Percentiles rank a stretch among this genome's conserved stretches.
These are phyloP conservation scores for Xylaria sp. DNA, from an alignment of 2,329 filamentous ascomycete species.

Conservation along the genomic window DNA sequence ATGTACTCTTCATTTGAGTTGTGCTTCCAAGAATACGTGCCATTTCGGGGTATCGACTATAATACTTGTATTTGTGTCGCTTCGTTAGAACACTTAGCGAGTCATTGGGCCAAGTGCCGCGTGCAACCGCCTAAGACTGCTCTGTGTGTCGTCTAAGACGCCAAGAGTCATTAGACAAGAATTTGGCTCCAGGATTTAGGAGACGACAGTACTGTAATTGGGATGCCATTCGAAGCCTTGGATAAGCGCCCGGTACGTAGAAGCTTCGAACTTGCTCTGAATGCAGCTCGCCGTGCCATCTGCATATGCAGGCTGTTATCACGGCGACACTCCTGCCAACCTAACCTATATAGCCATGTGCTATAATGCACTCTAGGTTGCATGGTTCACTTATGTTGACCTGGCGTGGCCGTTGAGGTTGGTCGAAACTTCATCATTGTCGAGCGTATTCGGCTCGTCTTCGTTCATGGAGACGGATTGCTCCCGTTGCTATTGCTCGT, in stretches of 20 bases:
- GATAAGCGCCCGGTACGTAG: slow-evolving; percentile 24
- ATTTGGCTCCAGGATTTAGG: not conserved
- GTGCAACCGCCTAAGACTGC: not conserved
- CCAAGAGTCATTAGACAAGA: not conserved
- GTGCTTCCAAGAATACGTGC: not conserved
- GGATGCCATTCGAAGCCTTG: not conserved
- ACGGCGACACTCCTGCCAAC: slow-evolving; percentile 33
- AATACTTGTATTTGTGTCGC: too few species aligned
- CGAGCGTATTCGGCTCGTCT: too few species aligned
- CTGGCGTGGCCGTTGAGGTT: not conserved
- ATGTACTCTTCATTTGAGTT: slow-evolving; percentile 1
- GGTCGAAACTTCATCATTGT: not conserved
- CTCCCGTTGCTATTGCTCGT: too few species aligned
- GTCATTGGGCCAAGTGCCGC: slow-evolving; percentile 12
- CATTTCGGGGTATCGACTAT: not conserved
- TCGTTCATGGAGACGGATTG: too few species aligned
- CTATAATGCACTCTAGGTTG: slow-evolving; percentile 3
- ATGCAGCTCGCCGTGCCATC: slow-evolving; percentile 8
- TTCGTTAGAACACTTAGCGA: too few species aligned
- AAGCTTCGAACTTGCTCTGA: not conserved
- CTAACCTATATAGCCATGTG: slow-evolving; percentile 17
- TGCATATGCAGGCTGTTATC: slow-evolving; percentile 33
- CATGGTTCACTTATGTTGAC: slow-evolving; percentile 7
- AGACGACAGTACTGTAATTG: not conserved
- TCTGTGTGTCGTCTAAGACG: not conserved